Percentiles rank a stretch among this genome's conserved stretches.
Evolutionary conservation across 345 rosid genomes (phyloP).

Genomic region (Linum trigynum): DNA sequence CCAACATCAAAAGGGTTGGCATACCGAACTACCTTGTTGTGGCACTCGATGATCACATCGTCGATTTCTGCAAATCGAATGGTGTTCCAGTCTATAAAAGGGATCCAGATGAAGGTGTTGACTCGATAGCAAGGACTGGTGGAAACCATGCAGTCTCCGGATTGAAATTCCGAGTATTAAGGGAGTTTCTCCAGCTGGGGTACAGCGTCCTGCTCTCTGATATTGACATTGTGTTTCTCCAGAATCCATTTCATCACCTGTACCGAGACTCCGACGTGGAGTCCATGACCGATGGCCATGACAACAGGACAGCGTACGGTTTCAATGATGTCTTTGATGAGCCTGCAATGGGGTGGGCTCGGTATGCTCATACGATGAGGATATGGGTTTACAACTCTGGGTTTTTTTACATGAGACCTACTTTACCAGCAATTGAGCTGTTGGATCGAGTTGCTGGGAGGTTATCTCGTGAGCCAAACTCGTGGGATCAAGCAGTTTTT

Average conservation of each 20-base stretch:
- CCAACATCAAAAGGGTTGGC: slow-evolving; percentile 67
- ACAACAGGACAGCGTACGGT: slow-evolving; percentile 82
- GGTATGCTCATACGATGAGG: slow-evolving; percentile 94
- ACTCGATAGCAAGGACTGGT: slow-evolving; percentile 58
- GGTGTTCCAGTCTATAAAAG: slow-evolving; percentile 74
- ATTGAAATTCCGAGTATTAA: slow-evolving; percentile 71
- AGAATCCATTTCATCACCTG: slow-evolving; percentile 79
- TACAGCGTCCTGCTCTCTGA: slow-evolving; percentile 93
- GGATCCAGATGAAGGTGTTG: slow-evolving; percentile 63
- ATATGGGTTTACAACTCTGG: slow-evolving; percentile 98
- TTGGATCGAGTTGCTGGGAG: slow-evolving; percentile 81
- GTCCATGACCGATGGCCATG: slow-evolving; percentile 92
- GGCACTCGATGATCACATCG: slow-evolving; percentile 67
- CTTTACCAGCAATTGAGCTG: slow-evolving; percentile 74
- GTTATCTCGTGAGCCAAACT: slow-evolving; percentile 33
- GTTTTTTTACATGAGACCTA: slow-evolving; percentile 80
- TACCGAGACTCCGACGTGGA: slow-evolving; percentile 89
- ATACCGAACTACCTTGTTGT: slow-evolving; percentile 69
- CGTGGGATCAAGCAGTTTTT: slow-evolving; percentile 96
- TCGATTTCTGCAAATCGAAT: slow-evolving; percentile 61
- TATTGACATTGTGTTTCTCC: slow-evolving; percentile 75
- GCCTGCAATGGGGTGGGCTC: slow-evolving; percentile 96
- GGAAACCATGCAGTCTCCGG: slow-evolving; percentile 96
- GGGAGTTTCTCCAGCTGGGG: slow-evolving; percentile 94
- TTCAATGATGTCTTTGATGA: slow-evolving; percentile 81